phyloP scores from a whole-genome alignment of 306 rosid genomes.

The Lathyrus sativus region DNA sequence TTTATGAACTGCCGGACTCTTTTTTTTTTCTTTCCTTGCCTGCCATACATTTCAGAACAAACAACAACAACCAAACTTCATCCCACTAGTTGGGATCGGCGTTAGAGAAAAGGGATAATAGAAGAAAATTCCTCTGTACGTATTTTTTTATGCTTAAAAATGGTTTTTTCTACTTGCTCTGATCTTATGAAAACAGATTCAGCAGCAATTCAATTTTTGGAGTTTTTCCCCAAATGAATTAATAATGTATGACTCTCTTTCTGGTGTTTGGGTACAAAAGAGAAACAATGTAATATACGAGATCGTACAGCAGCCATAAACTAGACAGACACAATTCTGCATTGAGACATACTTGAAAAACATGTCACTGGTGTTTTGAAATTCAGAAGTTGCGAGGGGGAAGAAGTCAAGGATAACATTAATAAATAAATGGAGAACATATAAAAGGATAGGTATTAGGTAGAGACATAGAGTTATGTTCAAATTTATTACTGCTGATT shows the following conservation, averaged over 20 bases:
- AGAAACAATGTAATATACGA: background rate
- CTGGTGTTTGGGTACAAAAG: constrained; percentile 8
- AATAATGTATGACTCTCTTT: constrained; percentile 11
- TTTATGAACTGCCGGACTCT: constrained; percentile 30
- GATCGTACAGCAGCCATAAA: background rate
- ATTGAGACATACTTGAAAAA: background rate
- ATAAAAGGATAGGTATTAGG: background rate
- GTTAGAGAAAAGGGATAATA: constrained; percentile 24
- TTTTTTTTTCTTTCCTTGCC: constrained; percentile 15
- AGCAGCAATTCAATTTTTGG: constrained; percentile 31
- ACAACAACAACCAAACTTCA: background rate
- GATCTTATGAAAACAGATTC: constrained; percentile 25
- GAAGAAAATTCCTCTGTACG: background rate
- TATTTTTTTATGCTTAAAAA: constrained; percentile 38
- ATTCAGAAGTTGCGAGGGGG: background rate
- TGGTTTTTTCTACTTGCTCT: constrained; percentile 23
- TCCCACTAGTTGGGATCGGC: constrained; percentile 3
- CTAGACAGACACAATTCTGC: background rate
- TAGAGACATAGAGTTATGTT: background rate
- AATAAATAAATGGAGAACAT: background rate
- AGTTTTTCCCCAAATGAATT: constrained; percentile 13
- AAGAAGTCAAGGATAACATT: background rate
- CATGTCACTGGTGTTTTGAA: background rate
- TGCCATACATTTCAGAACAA: background rate
- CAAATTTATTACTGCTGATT: background rate